Evolutionary conservation across 441 rosid genomes (phyloP), one percentile per base, ranked within the genome.

Genomic region (Erodium texanum): DNA sequence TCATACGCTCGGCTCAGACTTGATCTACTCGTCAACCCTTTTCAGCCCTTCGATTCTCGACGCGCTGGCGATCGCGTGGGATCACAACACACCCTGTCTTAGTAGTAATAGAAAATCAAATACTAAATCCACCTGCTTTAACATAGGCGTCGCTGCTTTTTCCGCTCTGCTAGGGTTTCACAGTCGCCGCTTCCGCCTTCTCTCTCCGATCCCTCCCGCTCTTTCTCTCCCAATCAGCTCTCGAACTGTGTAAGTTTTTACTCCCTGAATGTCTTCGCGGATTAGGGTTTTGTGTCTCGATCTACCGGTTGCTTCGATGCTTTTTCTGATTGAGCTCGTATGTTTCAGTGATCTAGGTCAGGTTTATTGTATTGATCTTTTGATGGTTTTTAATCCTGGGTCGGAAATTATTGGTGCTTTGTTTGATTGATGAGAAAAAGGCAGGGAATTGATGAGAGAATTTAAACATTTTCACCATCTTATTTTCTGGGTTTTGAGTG

Each of bases 271-370:
- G 56, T 50, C 7, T 45, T 62, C 24, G 24, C 56, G n/a, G n/a
- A 34, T 73, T 19, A 11, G 18, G 59, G 15, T 69, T 56, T 65
- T 52, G 16, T 22, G 38, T 69, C 62, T 8, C 20, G 15, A 27
- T 11, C 14, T 15, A 16, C 8, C 15, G 20, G 29, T 6, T 62
- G 5, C n/a, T 22, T 7, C 23, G 0, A 4, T 62, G 7, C 15
- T 24, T 62, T 11, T 0, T 27, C 23, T 20, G 1, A 29, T 62
- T 50, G 56, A 50, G 18, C 7, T 34, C 38, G 7, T n/a, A n/a
- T n/a, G n/a, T n/a, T n/a, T n/a, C 38, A 34, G 38, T 34, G 38
- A 34, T 34, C 38, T 34, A 2, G 38, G 38, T 34, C 38, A 8
- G 4, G 4, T 34, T 34, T 34, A 8, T 34, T 5, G 7, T 34